phyloP scores from a whole-genome alignment of 2,329 filamentous ascomycete genomes.

The Botrytis fabae region DNA sequence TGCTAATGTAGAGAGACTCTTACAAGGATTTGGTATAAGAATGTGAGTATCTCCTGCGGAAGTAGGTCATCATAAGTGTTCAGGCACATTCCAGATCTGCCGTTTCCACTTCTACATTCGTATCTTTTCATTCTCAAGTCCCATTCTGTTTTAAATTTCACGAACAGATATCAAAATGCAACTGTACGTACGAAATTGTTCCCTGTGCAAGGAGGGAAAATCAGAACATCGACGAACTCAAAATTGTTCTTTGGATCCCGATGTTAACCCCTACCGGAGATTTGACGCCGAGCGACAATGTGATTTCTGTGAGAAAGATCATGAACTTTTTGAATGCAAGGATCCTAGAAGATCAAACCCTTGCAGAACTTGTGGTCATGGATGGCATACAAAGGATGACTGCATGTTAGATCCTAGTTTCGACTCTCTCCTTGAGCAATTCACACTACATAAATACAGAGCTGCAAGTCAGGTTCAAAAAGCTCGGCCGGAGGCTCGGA shows the following conservation, averaged over 20 bases:
- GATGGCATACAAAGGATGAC: neutral
- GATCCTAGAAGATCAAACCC: no score
- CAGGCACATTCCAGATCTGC: neutral
- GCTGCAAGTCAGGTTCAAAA: neutral
- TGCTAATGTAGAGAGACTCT: neutral
- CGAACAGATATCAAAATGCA: neutral
- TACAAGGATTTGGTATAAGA: neutral
- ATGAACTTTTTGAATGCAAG: neutral
- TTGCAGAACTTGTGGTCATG: neutral
- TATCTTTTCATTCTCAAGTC: neutral
- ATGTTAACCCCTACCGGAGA: neutral
- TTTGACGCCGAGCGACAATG: neutral
- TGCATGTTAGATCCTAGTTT: neutral
- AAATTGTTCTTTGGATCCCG: neutral
- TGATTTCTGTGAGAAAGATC: neutral
- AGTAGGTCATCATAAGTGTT: neutral
- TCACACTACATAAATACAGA: neutral
- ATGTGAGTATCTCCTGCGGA: neutral
- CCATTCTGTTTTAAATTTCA: no score
- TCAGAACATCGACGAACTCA: neutral
- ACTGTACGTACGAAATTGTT: neutral
- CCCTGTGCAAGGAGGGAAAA: neutral
- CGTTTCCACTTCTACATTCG: neutral
- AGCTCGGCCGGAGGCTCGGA: neutral
- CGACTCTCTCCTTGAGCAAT: neutral